Evolutionary conservation across 73 alveolate species (phyloP).

Genomic region (Paramecium tetraurelia): DNA sequence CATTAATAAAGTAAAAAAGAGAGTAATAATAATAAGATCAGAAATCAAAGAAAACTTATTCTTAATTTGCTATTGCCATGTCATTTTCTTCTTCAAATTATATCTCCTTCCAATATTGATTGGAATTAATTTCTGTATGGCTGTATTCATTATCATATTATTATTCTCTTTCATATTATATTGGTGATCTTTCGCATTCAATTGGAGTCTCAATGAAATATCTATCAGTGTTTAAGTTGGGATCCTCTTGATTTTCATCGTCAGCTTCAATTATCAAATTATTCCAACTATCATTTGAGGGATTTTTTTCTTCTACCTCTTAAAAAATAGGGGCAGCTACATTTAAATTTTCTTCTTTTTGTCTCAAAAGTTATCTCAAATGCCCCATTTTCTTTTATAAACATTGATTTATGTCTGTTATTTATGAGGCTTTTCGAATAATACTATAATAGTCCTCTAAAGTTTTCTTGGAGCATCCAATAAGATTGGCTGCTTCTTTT

Average conservation of each 20-base stretch:
- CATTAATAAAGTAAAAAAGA: not conserved
- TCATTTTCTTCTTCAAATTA: not conserved
- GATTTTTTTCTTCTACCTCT: not conserved
- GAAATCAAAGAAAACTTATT: not conserved
- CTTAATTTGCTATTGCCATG: not conserved
- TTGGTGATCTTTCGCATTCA: not conserved
- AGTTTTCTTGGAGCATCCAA: not conserved
- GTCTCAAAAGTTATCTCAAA: not conserved
- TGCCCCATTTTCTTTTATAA: not conserved
- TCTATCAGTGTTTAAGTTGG: not conserved
- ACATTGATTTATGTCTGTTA: not conserved
- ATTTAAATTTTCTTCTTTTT: not conserved
- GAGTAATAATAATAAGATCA: not conserved
- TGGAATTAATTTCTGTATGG: not conserved
- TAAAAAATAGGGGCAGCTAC: not conserved
- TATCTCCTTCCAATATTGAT: not conserved
- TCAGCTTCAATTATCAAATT: not conserved
- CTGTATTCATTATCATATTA: not conserved
- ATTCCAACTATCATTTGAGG: not conserved
- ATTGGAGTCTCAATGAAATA: not conserved
- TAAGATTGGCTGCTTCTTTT: not conserved
- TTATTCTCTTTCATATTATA: not conserved
- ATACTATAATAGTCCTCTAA: conserved; percentile 10
- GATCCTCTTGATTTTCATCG: not conserved
- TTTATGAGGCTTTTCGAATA: not conserved